Base-by-base conservation (phyloP, 352 stramenopile species). In the Globisporangium radiosum region DNA sequence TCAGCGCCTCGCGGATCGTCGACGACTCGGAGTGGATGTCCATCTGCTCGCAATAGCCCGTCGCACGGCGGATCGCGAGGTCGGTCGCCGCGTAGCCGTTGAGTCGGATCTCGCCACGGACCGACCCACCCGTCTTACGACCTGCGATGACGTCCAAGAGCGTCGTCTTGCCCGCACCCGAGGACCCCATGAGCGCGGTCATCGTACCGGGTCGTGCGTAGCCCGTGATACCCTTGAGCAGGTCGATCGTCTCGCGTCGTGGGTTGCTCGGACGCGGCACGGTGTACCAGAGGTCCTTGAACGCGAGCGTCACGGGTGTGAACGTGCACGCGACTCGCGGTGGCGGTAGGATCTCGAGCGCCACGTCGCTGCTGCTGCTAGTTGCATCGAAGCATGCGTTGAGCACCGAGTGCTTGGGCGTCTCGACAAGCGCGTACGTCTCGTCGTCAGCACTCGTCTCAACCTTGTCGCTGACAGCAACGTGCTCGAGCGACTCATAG, bases 81-180 rank as follows among this genome's bases (percentile, higher is more conserved):
- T 70, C 52, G 6, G 42, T 67, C 10, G 51, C 66, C 4, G 59
- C 44, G 60, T 84, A 78, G 48, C 90, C 89, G 68, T 97, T 97
- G 13, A 97, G 48, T 9, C 70, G 62, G 59, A 97, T 77, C 10
- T 91, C 57, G 25, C 88, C 88, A 37, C 59, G 66, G 48, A 96
- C 75, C 13, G 40, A 70, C 17, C 90, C 90, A 11, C 73, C 75
- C 19, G 71, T 88, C 66, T 97, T 97, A 50, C 90, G 71, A 25
- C 92, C 66, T 0, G 90, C 84, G 47, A 98, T 86, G 4, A 97
- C 88, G 73, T 98, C 88, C 59, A 96, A 82, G 8, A 97, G 67
- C 5, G 89, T 97, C 8, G 89, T 95, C 63, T 97, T 96, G 3
- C 88, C 85, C 14, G 77, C 75, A 40, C 78, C 76, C 0, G 63